Base-by-base conservation (phyloP, 352 stramenopile genomes). In the Pythium periplocum region DNA sequence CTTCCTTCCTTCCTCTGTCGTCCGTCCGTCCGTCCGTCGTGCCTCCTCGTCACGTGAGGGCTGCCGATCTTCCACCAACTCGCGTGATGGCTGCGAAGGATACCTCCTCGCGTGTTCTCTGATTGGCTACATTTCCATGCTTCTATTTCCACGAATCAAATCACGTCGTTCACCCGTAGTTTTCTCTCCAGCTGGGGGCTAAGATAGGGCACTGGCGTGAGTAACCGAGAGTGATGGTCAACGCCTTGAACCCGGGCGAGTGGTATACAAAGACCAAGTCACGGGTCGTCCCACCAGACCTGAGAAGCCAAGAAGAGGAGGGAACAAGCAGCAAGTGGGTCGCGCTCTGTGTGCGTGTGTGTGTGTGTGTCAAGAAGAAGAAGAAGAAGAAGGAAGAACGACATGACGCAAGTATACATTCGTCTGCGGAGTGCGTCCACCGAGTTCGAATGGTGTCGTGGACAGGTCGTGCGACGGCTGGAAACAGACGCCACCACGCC, bases 351-450 rank as follows among this genome's bases (percentile, higher is more conserved):
- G 17, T 26, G 17, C 17, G 17, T 26, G 17, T 26, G 17, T 26
- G 17, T 26, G 17, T 26, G 17, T 26, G 17, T 26, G 17, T 26
- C 17, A 26, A 26, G 17, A 26, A 26, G 17, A 26, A 32, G 35
- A 55, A 62, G 33, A 59, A 66, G 52, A 34, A 54, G 44, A 34
- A 12, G 10, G 11, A 17, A n/a, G 33, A n/a, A 45, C 7, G 11
- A 10, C 37, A 46, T 17, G 6, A 86, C 81, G 73, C 55, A 81
- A 43, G 78, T 88, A 48, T 88, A 88, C 48, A 75, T 86, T 54
- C 78, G 75, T 11, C 45, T 78, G 40, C 66, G 55, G 11, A 57
- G 66, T 41, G 41, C 49, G 5, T 51, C 57, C 35, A 43, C 42
- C 41, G 52, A 66, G 10, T 86, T 81, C 59, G 67, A 86, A 46